phyloP scores from a whole-genome alignment of 495 filamentous ascomycete genomes.

The Glonium stellatum region DNA sequence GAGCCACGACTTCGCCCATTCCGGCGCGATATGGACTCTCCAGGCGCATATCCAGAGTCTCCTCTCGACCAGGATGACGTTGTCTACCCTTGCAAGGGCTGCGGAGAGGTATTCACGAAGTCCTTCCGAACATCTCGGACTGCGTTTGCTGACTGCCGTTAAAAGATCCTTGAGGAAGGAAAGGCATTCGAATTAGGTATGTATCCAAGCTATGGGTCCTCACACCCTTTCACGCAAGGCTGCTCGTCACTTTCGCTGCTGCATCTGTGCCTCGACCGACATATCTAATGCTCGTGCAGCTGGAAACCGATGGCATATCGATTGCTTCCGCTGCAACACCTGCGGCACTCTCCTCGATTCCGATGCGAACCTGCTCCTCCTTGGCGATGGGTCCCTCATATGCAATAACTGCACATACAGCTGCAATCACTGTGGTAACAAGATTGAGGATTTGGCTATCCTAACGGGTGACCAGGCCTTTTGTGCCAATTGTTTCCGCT shows the following conservation, averaged over 20 bases:
- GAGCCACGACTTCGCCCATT: background rate
- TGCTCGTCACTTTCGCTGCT: constrained; percentile 5
- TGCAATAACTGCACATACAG: constrained; percentile 99
- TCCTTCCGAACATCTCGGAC: constrained; percentile 12
- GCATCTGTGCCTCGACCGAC: background rate
- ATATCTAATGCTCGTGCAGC: constrained; percentile 47
- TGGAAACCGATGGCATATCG: constrained; percentile 98
- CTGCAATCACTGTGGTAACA: constrained; percentile 93
- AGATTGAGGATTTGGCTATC: constrained; percentile 98
- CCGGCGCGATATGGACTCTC: constrained; percentile 45
- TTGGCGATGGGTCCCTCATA: constrained; percentile 95
- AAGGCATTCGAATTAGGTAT: constrained; percentile 97
- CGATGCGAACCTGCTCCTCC: constrained; percentile 92
- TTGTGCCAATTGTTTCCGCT: constrained; percentile 94
- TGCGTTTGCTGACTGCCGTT: constrained; percentile 25
- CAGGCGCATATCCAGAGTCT: constrained; percentile 66
- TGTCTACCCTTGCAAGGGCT: constrained; percentile 90
- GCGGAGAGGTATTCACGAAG: constrained; percentile 68
- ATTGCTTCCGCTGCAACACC: constrained; percentile 98
- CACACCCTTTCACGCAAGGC: constrained; percentile 2
- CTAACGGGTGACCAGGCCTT: constrained; percentile 98
- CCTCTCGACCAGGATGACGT: constrained; percentile 84
- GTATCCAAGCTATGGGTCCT: constrained; percentile 30
- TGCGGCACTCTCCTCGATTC: constrained; percentile 94
- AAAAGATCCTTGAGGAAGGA: constrained; percentile 89